These are phyloP conservation scores for Tolypocladium endophyticum DNA, from an alignment of 2,329 filamentous ascomycete genomes.

Conservation along the genomic window DNA sequence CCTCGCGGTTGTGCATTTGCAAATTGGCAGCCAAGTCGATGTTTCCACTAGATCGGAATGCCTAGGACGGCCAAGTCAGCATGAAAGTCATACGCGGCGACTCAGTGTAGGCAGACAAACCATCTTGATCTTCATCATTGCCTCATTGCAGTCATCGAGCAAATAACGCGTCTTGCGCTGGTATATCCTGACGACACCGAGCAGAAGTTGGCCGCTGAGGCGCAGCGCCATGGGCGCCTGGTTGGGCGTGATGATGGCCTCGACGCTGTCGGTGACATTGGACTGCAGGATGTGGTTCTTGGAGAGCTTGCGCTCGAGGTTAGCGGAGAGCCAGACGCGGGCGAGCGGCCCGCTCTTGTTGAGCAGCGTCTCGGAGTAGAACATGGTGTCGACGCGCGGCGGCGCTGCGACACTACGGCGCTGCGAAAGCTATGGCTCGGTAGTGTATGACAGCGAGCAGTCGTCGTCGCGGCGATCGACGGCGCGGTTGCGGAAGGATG, in stretches of 20 bases:
- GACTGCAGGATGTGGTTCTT: conserved; percentile 94
- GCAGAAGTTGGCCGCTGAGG: conserved; percentile 82
- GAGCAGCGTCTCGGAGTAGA: conserved; percentile 92
- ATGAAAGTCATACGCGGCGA: not conserved
- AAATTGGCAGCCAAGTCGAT: conserved; percentile 86
- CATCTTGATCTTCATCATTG: conserved; percentile 97
- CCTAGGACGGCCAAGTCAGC: conserved; percentile 42
- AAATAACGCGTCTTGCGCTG: conserved; percentile 94
- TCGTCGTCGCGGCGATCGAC: not conserved
- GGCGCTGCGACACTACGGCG: conserved; percentile 18
- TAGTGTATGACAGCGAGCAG: not conserved
- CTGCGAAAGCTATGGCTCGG: conserved; percentile 5
- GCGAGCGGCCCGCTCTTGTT: conserved; percentile 96
- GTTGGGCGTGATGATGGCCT: conserved; percentile 84
- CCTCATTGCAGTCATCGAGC: conserved; percentile 94
- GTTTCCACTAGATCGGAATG: conserved; percentile 87
- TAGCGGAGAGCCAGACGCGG: conserved; percentile 95
- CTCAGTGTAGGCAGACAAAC: conserved; percentile 34
- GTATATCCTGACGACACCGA: conserved; percentile 96
- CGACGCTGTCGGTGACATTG: conserved; percentile 88
- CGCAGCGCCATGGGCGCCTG: conserved; percentile 93
- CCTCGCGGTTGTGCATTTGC: conserved; percentile 71
- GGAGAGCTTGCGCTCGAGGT: conserved; percentile 94
- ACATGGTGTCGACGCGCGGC: conserved; percentile 53
- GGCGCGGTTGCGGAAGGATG: conserved; percentile 4